Conservation (phyloP, 2,329 filamentous ascomycete species). For the Hymenoscyphus albidus region DNA sequence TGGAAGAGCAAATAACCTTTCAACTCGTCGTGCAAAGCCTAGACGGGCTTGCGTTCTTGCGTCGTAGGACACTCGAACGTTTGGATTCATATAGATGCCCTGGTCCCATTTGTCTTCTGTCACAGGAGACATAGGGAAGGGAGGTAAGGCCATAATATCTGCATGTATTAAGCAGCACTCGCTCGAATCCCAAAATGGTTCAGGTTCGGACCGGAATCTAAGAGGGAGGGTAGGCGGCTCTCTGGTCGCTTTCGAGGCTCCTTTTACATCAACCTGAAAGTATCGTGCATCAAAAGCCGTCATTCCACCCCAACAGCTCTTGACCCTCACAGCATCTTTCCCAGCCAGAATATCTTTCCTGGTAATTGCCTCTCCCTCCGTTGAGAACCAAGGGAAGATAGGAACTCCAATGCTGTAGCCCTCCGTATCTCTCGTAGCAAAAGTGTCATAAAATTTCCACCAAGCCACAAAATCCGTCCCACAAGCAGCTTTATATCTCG, state of each 20-base stretch:
- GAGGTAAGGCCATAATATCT: conserved; percentile 39
- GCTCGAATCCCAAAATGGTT: conserved; percentile 59
- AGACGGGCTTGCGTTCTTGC: conserved; percentile 55
- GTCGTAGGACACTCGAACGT: conserved; percentile 67
- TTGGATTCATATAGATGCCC: conserved; percentile 72
- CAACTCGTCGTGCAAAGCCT: conserved; percentile 57
- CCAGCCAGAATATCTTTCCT: conserved; percentile 60
- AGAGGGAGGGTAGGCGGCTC: conserved; percentile 21
- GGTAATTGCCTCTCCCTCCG: conserved; percentile 48
- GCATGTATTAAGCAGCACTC: conserved; percentile 60
- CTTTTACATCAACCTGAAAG: conserved; percentile 42
- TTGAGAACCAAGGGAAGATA: conserved; percentile 65
- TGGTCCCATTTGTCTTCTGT: conserved; percentile 39
- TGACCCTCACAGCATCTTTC: conserved; percentile 62
- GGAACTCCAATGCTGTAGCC: conserved; percentile 61
- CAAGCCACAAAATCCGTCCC: conserved; percentile 67
- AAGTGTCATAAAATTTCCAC: conserved; percentile 69
- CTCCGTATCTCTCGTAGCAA: conserved; percentile 64
- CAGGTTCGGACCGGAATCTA: conserved; percentile 53
- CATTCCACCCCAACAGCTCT: conserved; percentile 76
- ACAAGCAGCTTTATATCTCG: conserved; percentile 64
- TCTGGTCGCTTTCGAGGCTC: not conserved
- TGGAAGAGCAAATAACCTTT: conserved; percentile 57
- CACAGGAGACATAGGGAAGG: conserved; percentile 10
- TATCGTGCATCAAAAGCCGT: conserved; percentile 60